Evolutionary conservation across 2,329 filamentous ascomycete species (phyloP).

Genomic region (Purpureocillium lavendulum): DNA sequence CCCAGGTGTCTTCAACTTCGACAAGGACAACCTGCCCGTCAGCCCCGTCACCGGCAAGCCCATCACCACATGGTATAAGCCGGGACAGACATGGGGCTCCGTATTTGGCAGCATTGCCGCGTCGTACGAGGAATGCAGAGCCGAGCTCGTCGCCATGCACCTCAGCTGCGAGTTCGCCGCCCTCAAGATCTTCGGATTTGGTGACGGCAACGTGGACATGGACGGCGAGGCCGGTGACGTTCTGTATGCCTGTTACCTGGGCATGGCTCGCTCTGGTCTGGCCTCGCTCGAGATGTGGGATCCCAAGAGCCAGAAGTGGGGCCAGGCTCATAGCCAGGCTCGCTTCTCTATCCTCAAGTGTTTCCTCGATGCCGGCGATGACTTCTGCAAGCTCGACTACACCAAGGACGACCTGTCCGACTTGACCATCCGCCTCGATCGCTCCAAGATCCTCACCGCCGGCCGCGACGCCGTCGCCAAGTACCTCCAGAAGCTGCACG

Average conservation of each 20-base stretch:
- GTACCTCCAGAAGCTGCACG: constrained; percentile 84
- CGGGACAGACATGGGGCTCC: constrained; percentile 88
- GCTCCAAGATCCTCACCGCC: constrained; percentile 74
- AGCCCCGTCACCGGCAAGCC: constrained; percentile 70
- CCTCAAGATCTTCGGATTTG: constrained; percentile 85
- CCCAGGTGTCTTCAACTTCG: constrained; percentile 80
- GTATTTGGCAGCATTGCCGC: constrained; percentile 84
- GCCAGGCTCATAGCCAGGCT: constrained; percentile 85
- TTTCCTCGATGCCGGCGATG: constrained; percentile 77
- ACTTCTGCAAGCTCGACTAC: constrained; percentile 78
- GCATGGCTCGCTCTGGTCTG: constrained; percentile 91
- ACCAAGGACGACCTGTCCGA: constrained; percentile 67
- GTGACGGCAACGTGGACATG: constrained; percentile 66
- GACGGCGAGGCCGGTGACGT: constrained; percentile 74
- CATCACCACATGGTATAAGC: constrained; percentile 83
- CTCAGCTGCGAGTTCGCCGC: constrained; percentile 83
- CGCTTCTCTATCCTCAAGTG: constrained; percentile 81
- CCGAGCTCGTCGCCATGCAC: constrained; percentile 89
- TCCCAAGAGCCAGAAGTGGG: constrained; percentile 84
- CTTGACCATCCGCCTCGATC: constrained; percentile 73
- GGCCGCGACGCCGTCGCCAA: constrained; percentile 78
- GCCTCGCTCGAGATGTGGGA: constrained; percentile 91
- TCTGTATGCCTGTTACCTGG: constrained; percentile 79
- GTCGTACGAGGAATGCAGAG: constrained; percentile 89
- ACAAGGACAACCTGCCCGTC: constrained; percentile 69